phyloP scores from a whole-genome alignment of 2,329 filamentous ascomycete species.

The Monosporascus sp. region DNA sequence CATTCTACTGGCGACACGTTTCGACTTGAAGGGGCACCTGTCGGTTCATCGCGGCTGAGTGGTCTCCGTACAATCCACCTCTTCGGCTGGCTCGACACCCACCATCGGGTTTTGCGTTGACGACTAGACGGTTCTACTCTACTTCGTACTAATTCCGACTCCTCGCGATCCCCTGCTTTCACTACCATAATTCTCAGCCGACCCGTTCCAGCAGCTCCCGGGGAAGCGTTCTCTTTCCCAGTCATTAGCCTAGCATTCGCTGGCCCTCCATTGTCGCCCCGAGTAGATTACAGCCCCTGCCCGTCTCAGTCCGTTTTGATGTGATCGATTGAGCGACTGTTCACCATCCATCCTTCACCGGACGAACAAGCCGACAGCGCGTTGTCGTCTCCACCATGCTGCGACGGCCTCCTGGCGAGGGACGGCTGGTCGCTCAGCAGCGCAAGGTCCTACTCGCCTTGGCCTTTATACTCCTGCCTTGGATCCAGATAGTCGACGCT shows the following conservation, averaged over 20 bases:
- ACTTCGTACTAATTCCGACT: no score
- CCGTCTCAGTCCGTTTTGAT: constrained; percentile 3
- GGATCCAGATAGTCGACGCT: constrained; percentile 44
- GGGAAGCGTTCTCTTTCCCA: no score
- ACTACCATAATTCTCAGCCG: no score
- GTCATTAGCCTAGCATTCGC: no score
- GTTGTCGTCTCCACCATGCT: constrained; percentile 40
- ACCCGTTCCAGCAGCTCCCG: no score
- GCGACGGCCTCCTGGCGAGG: constrained; percentile 53
- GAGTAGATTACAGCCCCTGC: not conserved
- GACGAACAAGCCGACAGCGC: constrained; percentile 2
- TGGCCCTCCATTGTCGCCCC: not conserved
- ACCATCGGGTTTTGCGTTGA: no score
- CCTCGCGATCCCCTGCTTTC: no score
- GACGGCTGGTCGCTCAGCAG: constrained; percentile 38
- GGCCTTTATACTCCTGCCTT: constrained; percentile 45
- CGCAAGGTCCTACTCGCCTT: constrained; percentile 39
- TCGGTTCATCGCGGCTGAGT: not conserved
- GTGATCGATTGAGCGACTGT: constrained; percentile 5
- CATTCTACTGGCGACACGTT: not conserved
- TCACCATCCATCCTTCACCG: not conserved
- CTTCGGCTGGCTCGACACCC: no score
- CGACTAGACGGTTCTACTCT: no score
- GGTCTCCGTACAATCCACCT: no score
- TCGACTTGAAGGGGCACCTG: no score